These are phyloP conservation scores for Crithidia brevicula DNA, from an alignment of 208 protist species.

Conservation along the genomic window DNA sequence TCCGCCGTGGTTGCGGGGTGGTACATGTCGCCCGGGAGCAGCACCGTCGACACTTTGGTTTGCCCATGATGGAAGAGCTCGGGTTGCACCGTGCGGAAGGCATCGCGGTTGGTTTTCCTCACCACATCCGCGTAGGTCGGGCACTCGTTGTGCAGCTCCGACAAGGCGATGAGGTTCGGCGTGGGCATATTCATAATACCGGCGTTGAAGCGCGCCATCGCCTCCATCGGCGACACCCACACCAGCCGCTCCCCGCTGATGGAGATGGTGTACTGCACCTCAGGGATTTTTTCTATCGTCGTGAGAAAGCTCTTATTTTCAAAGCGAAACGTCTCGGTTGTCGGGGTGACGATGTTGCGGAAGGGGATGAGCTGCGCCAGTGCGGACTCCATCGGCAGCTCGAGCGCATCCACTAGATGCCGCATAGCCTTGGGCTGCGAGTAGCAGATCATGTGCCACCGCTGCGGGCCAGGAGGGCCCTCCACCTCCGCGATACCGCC, in stretches of 20 bases:
- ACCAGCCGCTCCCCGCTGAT: slow-evolving; percentile 75
- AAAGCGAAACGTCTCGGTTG: slow-evolving; percentile 86
- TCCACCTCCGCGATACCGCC: slow-evolving; percentile 86
- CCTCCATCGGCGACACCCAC: slow-evolving; percentile 92
- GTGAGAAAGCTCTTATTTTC: slow-evolving; percentile 80
- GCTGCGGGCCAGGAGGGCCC: slow-evolving; percentile 78
- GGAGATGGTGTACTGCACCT: slow-evolving; percentile 81
- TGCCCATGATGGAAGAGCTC: slow-evolving; percentile 77
- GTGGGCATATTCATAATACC: slow-evolving; percentile 93
- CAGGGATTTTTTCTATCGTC: slow-evolving; percentile 76
- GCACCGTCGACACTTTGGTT: slow-evolving; percentile 75
- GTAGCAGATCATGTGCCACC: slow-evolving; percentile 80
- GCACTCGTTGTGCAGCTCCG: slow-evolving; percentile 86
- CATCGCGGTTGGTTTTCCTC: slow-evolving; percentile 52
- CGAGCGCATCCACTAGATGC: slow-evolving; percentile 79
- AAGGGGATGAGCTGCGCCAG: slow-evolving; percentile 78
- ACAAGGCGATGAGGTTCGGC: slow-evolving; percentile 79
- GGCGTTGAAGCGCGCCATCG: slow-evolving; percentile 88
- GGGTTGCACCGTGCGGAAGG: slow-evolving; percentile 51
- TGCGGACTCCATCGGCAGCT: slow-evolving; percentile 85
- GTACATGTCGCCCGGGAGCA: slow-evolving; percentile 80
- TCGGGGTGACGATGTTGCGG: slow-evolving; percentile 74
- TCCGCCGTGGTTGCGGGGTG: slow-evolving; percentile 74
- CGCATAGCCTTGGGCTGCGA: slow-evolving; percentile 68
- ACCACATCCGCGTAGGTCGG: slow-evolving; percentile 80